These are phyloP conservation scores for Leccinum variicolor DNA, from an alignment of 768 basidiomycete species.

Conservation along the genomic window DNA sequence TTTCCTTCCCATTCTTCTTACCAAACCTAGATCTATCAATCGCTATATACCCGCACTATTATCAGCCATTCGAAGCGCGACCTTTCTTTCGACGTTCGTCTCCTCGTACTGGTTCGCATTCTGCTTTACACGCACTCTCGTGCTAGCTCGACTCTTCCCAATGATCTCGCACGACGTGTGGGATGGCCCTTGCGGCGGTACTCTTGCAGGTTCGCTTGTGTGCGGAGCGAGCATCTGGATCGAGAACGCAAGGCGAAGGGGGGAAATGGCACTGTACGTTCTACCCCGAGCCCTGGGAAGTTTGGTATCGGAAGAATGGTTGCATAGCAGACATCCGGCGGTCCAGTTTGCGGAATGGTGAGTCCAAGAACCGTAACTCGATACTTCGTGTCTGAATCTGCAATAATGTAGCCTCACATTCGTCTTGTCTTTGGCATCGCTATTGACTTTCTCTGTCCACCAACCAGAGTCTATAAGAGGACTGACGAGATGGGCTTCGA, in stretches of 20 bases:
- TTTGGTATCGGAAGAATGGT: constrained; percentile 54
- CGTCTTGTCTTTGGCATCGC: constrained; percentile 57
- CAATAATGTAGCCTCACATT: constrained; percentile 49
- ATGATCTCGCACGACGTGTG: constrained; percentile 72
- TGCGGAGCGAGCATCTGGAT: constrained; percentile 80
- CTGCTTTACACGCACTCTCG: constrained; percentile 64
- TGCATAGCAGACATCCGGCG: constrained; percentile 41
- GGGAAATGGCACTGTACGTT: constrained; percentile 80
- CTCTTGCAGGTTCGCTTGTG: constrained; percentile 61
- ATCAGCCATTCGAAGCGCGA: constrained; percentile 59
- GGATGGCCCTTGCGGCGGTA: constrained; percentile 72
- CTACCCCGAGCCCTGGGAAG: constrained; percentile 67
- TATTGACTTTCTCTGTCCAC: constrained; percentile 62
- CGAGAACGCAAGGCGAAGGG: constrained; percentile 65
- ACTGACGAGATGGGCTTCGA: constrained; percentile 66
- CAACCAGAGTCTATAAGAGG: constrained; percentile 66
- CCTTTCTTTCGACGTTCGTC: constrained; percentile 72
- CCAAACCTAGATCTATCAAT: constrained; percentile 50
- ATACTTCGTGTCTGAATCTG: constrained; percentile 8
- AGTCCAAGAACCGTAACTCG: constrained; percentile 11
- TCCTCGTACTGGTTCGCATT: constrained; percentile 68
- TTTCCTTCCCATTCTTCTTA: constrained; percentile 62
- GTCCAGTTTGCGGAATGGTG: constrained; percentile 54
- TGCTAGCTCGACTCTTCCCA: constrained; percentile 61
- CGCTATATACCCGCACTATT: constrained; percentile 40